Evolutionary conservation across 345 rosid species (phyloP).

Genomic region (Syzygium aqueum): DNA sequence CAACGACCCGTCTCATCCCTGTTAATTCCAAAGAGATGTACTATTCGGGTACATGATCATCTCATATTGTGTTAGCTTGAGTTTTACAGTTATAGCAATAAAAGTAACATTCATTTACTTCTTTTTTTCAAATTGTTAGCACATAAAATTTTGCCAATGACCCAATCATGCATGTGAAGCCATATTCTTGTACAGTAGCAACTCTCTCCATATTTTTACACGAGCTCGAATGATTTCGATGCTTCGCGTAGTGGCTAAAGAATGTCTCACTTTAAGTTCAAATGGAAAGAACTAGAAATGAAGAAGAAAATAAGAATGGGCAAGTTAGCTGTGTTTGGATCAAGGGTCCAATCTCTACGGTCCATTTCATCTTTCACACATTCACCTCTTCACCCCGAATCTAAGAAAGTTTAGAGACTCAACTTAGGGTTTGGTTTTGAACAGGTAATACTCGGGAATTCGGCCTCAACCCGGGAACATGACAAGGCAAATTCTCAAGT

Average conservation of each 20-base stretch:
- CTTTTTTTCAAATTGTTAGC: neutral
- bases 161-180: neutral
- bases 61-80: neutral
- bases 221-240: neutral
- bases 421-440: neutral
- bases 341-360: neutral
- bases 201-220: neutral
- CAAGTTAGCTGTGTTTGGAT: neutral
- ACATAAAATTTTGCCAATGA: neutral
- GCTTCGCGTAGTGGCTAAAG: neutral
- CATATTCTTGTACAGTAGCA: neutral
- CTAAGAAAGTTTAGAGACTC: neutral
- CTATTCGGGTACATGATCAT: neutral
- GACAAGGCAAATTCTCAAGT: neutral
- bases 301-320: neutral
- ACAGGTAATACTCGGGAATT: neutral
- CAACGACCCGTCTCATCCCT: neutral
- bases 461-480: neutral
- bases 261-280: neutral
- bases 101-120: neutral
- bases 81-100: neutral
- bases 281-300: neutral
- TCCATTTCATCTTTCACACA: neutral
- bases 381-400: neutral
- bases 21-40: neutral